Evolutionary conservation across 352 stramenopile species (phyloP).

Genomic region (Phytophthora pinifolia): DNA sequence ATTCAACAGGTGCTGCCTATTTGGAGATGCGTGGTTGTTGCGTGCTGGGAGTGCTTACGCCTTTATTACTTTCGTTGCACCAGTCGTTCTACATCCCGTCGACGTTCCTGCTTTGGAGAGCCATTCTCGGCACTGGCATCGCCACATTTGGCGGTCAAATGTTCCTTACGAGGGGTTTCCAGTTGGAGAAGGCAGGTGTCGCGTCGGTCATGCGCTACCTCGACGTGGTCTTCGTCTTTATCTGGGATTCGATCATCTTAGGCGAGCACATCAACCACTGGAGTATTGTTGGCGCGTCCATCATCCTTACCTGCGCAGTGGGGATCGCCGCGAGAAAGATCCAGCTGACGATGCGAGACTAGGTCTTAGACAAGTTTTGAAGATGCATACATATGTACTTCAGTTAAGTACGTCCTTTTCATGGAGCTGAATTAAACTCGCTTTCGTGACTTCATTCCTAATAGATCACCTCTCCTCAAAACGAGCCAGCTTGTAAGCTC

Average conservation of each 20-base stretch:
- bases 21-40: background rate
- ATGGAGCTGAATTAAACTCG: too few relatives aligned
- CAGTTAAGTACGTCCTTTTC: too few relatives aligned
- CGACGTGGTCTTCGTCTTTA: slow-evolving; percentile 74
- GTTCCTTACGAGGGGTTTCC: slow-evolving; percentile 66
- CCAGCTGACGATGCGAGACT: slow-evolving; percentile 12
- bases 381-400: too few relatives aligned
- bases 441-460: too few relatives aligned
- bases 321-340: slow-evolving; percentile 52
- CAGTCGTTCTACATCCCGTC: slow-evolving; percentile 32
- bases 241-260: slow-evolving; percentile 61
- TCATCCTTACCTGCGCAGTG: slow-evolving; percentile 55
- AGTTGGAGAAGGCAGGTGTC: slow-evolving; percentile 65
- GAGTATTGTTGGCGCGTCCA: slow-evolving; percentile 54
- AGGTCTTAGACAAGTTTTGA: too few relatives aligned
- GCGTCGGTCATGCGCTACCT: slow-evolving; percentile 71
- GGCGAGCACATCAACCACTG: slow-evolving; percentile 56
- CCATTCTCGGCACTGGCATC: slow-evolving; percentile 44
- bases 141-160: slow-evolving; percentile 58
- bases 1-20: slow-evolving; percentile 38
- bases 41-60: background rate
- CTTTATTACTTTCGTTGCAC: too few relatives aligned
- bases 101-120: slow-evolving; percentile 41
- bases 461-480: too few relatives aligned
- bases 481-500: too few relatives aligned